Evolutionary conservation across 768 basidiomycete genomes (phyloP), one percentile per base, ranked within the genome.

Genomic region (Lyophyllum shimeji): DNA sequence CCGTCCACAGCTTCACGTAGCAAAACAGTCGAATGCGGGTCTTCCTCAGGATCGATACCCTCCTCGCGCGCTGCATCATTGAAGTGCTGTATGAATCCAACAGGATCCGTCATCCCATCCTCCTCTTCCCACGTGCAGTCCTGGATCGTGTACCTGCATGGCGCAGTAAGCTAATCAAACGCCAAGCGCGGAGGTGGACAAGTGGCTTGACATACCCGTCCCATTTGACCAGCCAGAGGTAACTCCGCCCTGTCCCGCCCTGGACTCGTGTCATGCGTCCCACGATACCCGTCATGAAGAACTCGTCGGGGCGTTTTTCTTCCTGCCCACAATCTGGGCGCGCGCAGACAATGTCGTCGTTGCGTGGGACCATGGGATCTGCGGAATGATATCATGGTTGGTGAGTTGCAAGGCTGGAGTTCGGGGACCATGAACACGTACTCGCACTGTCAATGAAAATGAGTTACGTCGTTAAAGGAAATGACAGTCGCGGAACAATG

Each of bases 211-310:
- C n/a, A n/a, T n/a, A 76, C 76, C 69, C 71, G 12, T 71, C 69
- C 76, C 76, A 77, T 63, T 72, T 74, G 18, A 77, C 68, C 17
- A 77, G 70, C 66, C 75, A 77, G 1, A 62, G 48, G 11, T 66
- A 63, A 4, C 46, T 48, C 24, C 55, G 44, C 7, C 66, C 68
- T 4, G 46, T 29, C 12, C 71, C 67, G 12, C 69, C 59, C 24
- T 65, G 57, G 17, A 63, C 59, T 34, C 62, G 66, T 29, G 63
- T 65, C 42, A 50, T 54, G 44, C 71, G 65, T 3, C 76, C 76
- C 11, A 76, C 56, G 46, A 77, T 69, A 0, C 64, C 57, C n/a
- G 71, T 67, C 9, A 77, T 72, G 18, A 71, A 68, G 46, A 37
- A 77, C 46, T 64, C 64, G 21, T 62, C 59, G 0, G 52, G 24